Evolutionary conservation across 495 filamentous ascomycete species (phyloP), one percentile per base, ranked within the genome.

Genomic region (Annulohypoxylon nitens): DNA sequence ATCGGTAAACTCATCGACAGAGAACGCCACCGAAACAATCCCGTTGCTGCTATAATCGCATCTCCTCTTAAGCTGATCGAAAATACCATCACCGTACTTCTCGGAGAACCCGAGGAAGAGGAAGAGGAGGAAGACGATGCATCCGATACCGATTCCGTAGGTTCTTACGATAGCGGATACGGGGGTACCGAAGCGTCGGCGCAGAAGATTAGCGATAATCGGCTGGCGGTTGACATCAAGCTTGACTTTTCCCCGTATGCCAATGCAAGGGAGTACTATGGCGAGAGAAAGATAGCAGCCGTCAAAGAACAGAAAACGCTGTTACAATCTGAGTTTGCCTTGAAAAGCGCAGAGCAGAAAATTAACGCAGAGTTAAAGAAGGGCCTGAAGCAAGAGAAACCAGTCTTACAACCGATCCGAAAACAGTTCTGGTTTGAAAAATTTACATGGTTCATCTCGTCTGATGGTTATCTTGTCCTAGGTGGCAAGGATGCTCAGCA

Each of bases 371-470:
- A 97, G 76, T 85, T 98, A 5, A 96, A 92, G 81, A 93, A 92
- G 73, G 90, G 89, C 0, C 81, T 99, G 55, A 97, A 97, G 80
- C 92, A 95, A 73, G 96, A 99, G 79, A 99, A 98, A 77, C 90
- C 93, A 25, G 81, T 97, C 16, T 84, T 98, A 2, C 91, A 93
- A 59, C 94, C 92, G 12, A 90, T 97, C 11, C 85, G 96, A 43
- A 91, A 89, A 70, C 90, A 89, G 55, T 86, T 93, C 73, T 99
- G 96, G 95, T 98, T 98, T 75, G 96, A 99, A 75, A 99, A 98
- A 77, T 99, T 97, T 73, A 79, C 88, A 14, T 98, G 92, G 83
- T 99, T 99, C 83, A 89, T 98, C 69, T 97, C 94, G 1, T 97
- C 95, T 0, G 96, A 99, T 73, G 95, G 96, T 7, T 97, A 98